Evolutionary conservation across 306 rosid genomes (phyloP).

Genomic region (Prunus davidiana): DNA sequence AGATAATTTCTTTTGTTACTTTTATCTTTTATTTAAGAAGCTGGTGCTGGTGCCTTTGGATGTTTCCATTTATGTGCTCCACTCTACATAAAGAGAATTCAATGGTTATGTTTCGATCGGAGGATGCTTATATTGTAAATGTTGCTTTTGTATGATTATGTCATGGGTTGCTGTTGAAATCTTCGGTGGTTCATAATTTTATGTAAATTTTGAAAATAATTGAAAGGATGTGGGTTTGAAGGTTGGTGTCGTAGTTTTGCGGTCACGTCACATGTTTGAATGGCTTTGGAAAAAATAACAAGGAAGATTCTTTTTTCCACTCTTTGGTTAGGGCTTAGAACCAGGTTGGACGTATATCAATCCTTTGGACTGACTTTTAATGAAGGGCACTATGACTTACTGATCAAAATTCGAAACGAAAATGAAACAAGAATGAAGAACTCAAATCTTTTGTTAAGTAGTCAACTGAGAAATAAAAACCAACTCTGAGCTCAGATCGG

Average conservation of each 20-base stretch:
- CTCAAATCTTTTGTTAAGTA: too few species aligned
- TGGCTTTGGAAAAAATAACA: background rate
- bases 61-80: conserved; percentile 34
- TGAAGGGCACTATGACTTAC: too few species aligned
- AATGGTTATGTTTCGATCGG: conserved; percentile 25
- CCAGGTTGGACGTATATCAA: too few species aligned
- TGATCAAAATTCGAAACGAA: too few species aligned
- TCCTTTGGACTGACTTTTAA: too few species aligned
- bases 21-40: conserved; percentile 31
- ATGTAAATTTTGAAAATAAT: background rate
- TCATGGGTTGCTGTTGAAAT: conserved; percentile 18
- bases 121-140: conserved; percentile 48
- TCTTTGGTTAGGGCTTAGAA: too few species aligned
- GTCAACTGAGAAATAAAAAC: too few species aligned
- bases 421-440: too few species aligned
- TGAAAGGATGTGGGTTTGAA: background rate
- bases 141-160: conserved; percentile 30
- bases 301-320: too few species aligned
- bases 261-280: background rate
- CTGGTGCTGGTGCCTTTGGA: conserved; percentile 28
- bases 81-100: conserved; percentile 8
- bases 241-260: background rate
- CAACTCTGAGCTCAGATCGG: too few species aligned
- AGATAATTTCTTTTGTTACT: conserved; percentile 19
- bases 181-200: background rate